These are phyloP conservation scores for Lactifluus volemus DNA, from an alignment of 768 basidiomycete species.

Conservation along the genomic window DNA sequence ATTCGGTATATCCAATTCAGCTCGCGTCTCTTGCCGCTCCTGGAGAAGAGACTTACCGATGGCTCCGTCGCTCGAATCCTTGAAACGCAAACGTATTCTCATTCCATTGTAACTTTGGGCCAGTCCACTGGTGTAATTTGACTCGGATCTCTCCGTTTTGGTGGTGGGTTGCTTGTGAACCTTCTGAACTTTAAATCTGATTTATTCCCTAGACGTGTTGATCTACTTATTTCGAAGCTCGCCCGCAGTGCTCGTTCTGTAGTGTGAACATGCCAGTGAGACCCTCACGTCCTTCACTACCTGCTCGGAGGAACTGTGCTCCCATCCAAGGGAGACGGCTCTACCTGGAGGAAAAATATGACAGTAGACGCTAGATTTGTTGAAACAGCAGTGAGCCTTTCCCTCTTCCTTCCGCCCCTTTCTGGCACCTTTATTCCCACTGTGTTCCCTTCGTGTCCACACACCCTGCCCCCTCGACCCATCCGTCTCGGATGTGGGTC, in stretches of 20 bases:
- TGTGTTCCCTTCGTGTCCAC: constrained; percentile 48
- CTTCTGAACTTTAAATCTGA: background rate
- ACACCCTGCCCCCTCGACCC: constrained; percentile 58
- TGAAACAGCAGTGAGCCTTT: constrained; percentile 61
- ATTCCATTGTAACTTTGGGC: background rate
- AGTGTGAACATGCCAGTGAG: constrained; percentile 52
- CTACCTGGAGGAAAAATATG: constrained; percentile 73
- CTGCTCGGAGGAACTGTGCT: constrained; percentile 62
- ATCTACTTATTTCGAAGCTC: constrained; percentile 35
- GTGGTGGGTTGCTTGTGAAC: too few relatives aligned
- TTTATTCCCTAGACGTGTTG: background rate
- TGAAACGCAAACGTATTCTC: too few relatives aligned
- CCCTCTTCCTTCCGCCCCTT: background rate
- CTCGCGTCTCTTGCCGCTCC: too few relatives aligned
- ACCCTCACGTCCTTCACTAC: constrained; percentile 80
- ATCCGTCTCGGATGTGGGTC: constrained; percentile 55
- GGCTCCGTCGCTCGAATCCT: too few relatives aligned
- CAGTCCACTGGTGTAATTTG: background rate
- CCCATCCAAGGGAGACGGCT: constrained; percentile 76
- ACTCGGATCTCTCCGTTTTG: too few relatives aligned
- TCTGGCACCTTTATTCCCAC: constrained; percentile 34
- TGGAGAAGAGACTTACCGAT: too few relatives aligned
- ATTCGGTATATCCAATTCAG: too few relatives aligned
- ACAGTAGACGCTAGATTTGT: constrained; percentile 57
- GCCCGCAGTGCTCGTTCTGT: constrained; percentile 70